A percentile compares a stretch with the other conserved stretches of the same genome.
phyloP scores from a whole-genome alignment of 2,329 filamentous ascomycete genomes.

The Diaporthe sp. region DNA sequence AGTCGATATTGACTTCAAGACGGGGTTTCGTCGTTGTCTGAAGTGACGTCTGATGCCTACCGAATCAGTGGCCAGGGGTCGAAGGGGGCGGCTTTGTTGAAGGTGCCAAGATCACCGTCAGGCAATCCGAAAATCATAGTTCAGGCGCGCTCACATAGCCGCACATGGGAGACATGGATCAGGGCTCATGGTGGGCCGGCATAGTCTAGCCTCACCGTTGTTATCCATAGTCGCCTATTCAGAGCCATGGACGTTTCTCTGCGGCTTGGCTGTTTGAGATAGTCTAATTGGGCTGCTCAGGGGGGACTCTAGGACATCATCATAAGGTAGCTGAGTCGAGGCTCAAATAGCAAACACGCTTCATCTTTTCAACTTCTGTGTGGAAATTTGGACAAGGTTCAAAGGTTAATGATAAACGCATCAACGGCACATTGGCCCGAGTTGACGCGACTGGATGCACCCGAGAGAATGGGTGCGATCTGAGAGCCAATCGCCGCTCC shows the following conservation, averaged over 20 bases:
- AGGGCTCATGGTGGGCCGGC: not conserved
- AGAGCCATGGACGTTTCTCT: not conserved
- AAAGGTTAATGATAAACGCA: not conserved
- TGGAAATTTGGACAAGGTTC: not conserved
- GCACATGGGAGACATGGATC: conserved; percentile 8
- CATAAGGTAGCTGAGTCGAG: conserved; percentile 11
- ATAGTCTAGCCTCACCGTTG: not conserved
- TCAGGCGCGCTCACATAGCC: not conserved
- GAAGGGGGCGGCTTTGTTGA: conserved; percentile 1
- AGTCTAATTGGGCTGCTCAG: not conserved
- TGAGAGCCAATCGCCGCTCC: not conserved
- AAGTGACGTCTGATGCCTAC: conserved; percentile 22
- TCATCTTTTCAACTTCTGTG: not conserved
- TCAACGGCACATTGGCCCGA: not conserved
- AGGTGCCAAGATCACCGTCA: conserved; percentile 13
- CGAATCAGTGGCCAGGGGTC: conserved; percentile 10
- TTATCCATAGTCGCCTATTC: not conserved
- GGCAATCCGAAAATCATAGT: conserved; percentile 11
- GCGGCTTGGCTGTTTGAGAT: conserved; percentile 19
- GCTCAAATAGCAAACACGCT: not conserved
- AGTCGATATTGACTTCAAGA: conserved; percentile 17
- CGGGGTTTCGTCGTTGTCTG: conserved; percentile 22
- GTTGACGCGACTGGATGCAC: conserved; percentile 1
- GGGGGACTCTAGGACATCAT: not conserved
- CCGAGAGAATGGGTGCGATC: not conserved